Evolutionary conservation across 495 filamentous ascomycete genomes (phyloP).

Genomic region (Podospora pseudopauciseta): DNA sequence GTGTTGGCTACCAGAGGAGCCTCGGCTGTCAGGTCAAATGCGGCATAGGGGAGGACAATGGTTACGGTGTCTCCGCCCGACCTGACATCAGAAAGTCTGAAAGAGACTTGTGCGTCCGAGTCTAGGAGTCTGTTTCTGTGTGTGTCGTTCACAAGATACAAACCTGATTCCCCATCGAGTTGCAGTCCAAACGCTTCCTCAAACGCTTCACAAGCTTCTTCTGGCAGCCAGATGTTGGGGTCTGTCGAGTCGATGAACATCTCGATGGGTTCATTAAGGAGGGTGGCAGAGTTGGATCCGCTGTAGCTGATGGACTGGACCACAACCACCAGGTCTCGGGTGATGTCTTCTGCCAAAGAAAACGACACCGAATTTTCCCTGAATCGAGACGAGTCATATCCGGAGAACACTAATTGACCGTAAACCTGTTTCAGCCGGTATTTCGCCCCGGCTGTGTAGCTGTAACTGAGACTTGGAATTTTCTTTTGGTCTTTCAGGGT

Average conservation of each 20-base stretch:
- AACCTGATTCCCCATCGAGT: conserved; percentile 39
- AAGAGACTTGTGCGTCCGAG: conserved; percentile 49
- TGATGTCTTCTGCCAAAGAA: conserved; percentile 45
- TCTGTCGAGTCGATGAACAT: conserved; percentile 53
- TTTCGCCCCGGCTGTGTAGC: conserved; percentile 54
- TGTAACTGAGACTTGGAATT: conserved; percentile 52
- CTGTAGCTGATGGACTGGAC: conserved; percentile 46
- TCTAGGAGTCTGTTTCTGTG: conserved; percentile 42
- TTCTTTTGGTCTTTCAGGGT: conserved; percentile 43
- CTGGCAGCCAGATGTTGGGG: conserved; percentile 54
- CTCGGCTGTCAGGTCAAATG: conserved; percentile 48
- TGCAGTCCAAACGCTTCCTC: conserved; percentile 51
- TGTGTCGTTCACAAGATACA: conserved; percentile 50
- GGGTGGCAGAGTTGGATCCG: conserved; percentile 27
- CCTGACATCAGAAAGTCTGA: conserved; percentile 44
- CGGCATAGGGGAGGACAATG: conserved; percentile 51
- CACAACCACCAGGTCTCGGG: conserved; percentile 48
- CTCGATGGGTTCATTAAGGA: conserved; percentile 35
- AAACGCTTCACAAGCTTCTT: conserved; percentile 50
- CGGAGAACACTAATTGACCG: conserved; percentile 54
- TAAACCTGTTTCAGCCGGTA: conserved; percentile 53
- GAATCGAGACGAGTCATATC: conserved; percentile 53
- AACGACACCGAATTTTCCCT: conserved; percentile 47
- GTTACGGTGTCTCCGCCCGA: conserved; percentile 42
- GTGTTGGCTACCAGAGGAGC: conserved; percentile 37